phyloP scores from a whole-genome alignment of 331 rosid genomes.

The Quercus tomentella region DNA sequence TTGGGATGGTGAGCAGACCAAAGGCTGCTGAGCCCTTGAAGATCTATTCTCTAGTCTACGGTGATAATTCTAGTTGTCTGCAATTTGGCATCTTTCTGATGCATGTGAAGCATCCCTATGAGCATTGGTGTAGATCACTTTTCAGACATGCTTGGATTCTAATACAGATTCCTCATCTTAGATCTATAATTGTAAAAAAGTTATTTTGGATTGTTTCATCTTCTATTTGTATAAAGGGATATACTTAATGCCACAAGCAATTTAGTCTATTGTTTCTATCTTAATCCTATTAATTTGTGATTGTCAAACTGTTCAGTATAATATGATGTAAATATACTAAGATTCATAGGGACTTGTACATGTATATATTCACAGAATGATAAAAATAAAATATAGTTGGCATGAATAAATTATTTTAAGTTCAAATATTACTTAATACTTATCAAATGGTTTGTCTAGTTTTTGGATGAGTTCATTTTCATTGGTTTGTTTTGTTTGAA shows the following conservation, averaged over 20 bases:
- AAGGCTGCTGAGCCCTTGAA: conserved; percentile 49
- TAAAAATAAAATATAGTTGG: too few species aligned
- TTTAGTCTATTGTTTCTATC: neutral
- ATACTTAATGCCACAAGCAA: neutral
- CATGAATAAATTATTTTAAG: too few species aligned
- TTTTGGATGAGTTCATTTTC: too few species aligned
- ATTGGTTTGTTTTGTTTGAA: too few species aligned
- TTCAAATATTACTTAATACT: neutral
- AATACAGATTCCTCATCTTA: conserved; percentile 10
- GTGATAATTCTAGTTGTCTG: conserved; percentile 22
- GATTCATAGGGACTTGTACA: neutral
- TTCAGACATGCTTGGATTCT: neutral
- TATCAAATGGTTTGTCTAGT: neutral
- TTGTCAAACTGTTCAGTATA: neutral
- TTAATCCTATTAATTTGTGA: neutral
- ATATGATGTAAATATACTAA: neutral
- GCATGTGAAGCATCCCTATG: neutral
- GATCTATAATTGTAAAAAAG: conserved; percentile 12
- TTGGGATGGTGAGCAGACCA: conserved; percentile 79
- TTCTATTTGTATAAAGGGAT: neutral
- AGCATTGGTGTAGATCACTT: neutral
- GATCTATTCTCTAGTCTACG: conserved; percentile 56
- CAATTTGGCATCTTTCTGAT: conserved; percentile 6
- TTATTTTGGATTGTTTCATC: neutral
- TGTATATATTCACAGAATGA: neutral